Percentiles rank a stretch among this genome's conserved stretches.
Evolutionary conservation across 352 stramenopile genomes (phyloP).

Genomic region (Phytopythium boreale): DNA sequence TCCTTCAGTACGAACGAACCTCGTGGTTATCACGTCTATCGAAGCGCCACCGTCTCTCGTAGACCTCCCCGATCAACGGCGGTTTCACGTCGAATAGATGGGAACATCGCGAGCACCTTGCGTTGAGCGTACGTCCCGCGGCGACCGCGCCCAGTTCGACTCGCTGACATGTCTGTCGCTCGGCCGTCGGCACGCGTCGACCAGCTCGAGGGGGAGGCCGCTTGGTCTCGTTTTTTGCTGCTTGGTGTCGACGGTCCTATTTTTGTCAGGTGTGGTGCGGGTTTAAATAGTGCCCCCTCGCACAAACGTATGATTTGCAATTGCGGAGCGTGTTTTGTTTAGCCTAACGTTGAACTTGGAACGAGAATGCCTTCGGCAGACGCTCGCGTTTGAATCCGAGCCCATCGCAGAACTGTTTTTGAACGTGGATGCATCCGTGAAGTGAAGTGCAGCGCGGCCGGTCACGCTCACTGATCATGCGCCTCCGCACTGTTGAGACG

Average conservation of each 20-base stretch:
- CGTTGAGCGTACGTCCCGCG: background rate
- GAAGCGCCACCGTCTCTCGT: background rate
- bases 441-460: background rate
- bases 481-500: background rate
- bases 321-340: background rate
- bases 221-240: background rate
- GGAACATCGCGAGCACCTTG: background rate
- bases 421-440: background rate
- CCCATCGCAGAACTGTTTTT: background rate
- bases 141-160: background rate
- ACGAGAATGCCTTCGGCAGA: too few relatives aligned
- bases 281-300: background rate
- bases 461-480: background rate
- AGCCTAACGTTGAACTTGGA: slow-evolving; percentile 3
- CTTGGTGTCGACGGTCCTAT: background rate
- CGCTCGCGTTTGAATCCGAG: background rate
- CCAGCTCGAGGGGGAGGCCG: background rate
- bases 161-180: background rate
- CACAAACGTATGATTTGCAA: background rate
- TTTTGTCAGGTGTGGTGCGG: background rate
- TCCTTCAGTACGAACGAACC: background rate
- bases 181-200: background rate
- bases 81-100: too few relatives aligned
- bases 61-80: too few relatives aligned
- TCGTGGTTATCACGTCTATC: background rate